Conservation (phyloP, 2,329 filamentous ascomycete species). For the Cordyceps militaris region DNA sequence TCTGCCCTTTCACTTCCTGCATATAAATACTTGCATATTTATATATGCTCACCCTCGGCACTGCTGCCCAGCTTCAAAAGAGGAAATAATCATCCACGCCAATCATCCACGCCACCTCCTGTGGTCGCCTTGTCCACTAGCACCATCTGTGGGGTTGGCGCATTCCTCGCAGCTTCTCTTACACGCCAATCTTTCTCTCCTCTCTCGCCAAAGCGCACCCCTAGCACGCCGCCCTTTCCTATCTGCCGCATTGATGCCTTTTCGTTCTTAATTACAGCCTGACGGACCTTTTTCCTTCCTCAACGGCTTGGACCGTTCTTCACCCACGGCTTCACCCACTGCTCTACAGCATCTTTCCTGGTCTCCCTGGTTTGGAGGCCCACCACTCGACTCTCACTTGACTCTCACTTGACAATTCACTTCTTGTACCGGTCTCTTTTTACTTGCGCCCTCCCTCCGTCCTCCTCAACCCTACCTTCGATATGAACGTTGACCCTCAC, state of each 20-base stretch:
- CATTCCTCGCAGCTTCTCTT: conserved; percentile 2
- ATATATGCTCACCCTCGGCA: background rate
- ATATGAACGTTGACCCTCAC: conserved; percentile 25
- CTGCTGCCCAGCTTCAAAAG: background rate
- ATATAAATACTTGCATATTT: background rate
- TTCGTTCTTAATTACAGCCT: background rate
- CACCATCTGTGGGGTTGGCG: conserved; percentile 13
- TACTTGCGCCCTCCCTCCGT: background rate
- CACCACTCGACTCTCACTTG: background rate
- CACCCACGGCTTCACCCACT: background rate
- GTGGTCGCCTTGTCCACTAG: conserved; percentile 14
- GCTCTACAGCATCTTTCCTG: conserved; percentile 1
- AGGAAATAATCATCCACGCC: conserved; percentile 3
- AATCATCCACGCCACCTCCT: background rate
- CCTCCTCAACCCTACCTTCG: background rate
- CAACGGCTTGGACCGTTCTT: background rate
- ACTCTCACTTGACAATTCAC: background rate
- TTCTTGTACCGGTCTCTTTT: conserved; percentile 3
- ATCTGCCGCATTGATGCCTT: conserved; percentile 4
- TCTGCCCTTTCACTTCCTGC: background rate
- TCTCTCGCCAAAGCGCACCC: background rate
- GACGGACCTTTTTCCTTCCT: background rate
- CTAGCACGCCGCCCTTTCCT: background rate
- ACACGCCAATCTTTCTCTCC: background rate
- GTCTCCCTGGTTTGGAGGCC: conserved; percentile 11